Evolutionary conservation across 345 rosid species (phyloP).

Genomic region (Eucalyptus curtisii): DNA sequence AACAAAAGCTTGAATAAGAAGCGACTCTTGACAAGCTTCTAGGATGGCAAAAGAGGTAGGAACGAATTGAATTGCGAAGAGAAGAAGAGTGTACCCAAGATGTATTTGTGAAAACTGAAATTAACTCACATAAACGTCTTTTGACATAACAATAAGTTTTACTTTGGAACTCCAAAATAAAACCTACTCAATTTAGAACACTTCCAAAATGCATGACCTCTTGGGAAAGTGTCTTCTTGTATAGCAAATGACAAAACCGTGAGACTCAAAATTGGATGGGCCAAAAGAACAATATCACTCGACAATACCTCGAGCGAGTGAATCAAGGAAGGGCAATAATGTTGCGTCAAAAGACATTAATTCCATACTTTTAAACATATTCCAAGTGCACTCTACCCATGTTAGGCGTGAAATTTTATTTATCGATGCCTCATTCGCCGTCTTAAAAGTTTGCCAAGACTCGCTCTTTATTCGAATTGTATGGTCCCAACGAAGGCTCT

Average conservation of each 20-base stretch:
- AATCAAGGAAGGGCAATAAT: not conserved
- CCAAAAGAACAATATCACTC: no score
- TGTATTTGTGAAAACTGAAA: no score
- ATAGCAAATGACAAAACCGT: rapidly evolving
- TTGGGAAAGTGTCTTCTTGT: not conserved
- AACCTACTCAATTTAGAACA: not conserved
- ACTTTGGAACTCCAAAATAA: rapidly evolving
- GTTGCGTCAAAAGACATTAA: not conserved
- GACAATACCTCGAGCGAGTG: not conserved
- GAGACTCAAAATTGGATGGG: not conserved
- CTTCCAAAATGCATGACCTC: not conserved
- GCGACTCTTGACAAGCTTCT: not conserved
- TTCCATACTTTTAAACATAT: no score
- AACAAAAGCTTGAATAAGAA: no score
- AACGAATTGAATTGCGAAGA: not conserved
- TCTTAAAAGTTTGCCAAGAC: not conserved
- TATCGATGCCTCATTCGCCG: rapidly evolving
- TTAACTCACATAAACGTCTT: not conserved
- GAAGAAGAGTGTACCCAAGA: rapidly evolving
- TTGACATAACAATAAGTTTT: not conserved
- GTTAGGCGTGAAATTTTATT: no score
- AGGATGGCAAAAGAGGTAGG: no score
- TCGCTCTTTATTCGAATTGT: no score
- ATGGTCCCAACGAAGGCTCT: no score
- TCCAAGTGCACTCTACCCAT: no score